phyloP scores from a whole-genome alignment of 2,329 filamentous ascomycete species.

The Clonostachys byssicola region DNA sequence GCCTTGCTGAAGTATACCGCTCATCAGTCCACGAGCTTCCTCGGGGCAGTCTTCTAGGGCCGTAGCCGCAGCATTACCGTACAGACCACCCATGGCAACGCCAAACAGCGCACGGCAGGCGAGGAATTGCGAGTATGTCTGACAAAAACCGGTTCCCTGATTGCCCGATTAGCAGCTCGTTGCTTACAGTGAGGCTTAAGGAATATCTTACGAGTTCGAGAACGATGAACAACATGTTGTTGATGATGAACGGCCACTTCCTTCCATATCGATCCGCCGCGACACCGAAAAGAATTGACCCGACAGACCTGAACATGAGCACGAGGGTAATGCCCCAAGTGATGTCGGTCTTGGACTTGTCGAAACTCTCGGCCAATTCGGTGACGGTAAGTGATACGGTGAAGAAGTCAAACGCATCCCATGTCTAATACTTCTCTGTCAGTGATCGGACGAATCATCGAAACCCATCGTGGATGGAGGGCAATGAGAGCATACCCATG shows the following conservation, averaged over 20 bases:
- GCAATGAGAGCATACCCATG: conserved; percentile 38
- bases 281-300: conserved; percentile 49
- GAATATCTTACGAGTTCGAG: conserved; percentile 53
- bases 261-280: conserved; percentile 52
- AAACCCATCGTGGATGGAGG: background rate
- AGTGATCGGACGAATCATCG: background rate
- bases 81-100: conserved; percentile 76
- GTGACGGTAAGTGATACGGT: conserved; percentile 57
- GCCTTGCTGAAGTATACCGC: conserved; percentile 72
- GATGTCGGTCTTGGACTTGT: conserved; percentile 50
- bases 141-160: conserved; percentile 58
- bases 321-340: conserved; percentile 63
- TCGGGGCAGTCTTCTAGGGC: conserved; percentile 70
- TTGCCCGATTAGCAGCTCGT: too few relatives aligned
- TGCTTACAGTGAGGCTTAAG: conserved; percentile 22
- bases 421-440: conserved; percentile 33
- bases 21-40: conserved; percentile 68
- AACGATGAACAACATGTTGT: conserved; percentile 68
- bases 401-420: conserved; percentile 66
- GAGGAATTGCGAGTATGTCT: conserved; percentile 67
- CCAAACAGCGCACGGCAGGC: conserved; percentile 74
- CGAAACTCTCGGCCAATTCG: conserved; percentile 47
- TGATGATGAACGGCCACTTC: conserved; percentile 72
- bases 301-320: conserved; percentile 55
- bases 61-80: conserved; percentile 76